These are phyloP conservation scores for Fraxinus baroniana DNA, from an alignment of 305 asterid species.

Conservation along the genomic window DNA sequence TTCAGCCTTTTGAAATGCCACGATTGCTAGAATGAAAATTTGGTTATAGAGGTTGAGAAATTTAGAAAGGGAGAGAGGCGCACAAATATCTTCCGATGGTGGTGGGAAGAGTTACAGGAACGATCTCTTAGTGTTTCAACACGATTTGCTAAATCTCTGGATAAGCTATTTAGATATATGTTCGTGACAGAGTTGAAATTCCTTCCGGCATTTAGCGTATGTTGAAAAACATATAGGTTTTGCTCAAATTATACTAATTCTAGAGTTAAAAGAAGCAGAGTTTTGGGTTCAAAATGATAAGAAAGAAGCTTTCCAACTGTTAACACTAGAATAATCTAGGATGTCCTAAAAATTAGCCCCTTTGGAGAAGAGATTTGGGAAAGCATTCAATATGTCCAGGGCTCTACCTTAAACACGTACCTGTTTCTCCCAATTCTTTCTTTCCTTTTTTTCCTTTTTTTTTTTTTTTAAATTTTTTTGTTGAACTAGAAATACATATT, in stretches of 20 bases:
- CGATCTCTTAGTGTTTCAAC: background rate
- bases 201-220: background rate
- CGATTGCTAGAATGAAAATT: background rate
- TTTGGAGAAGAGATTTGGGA: background rate
- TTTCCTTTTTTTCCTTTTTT: background rate
- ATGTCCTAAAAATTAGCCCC: background rate
- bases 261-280: background rate
- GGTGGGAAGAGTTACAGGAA: background rate
- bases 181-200: background rate
- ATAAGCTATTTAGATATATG: background rate
- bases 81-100: background rate
- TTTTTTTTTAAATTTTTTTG: background rate
- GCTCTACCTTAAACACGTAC: background rate
- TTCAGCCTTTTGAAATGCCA: background rate
- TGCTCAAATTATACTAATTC: background rate
- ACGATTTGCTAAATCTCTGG: background rate
- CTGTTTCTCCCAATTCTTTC: background rate
- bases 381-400: background rate
- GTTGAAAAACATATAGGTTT: background rate
- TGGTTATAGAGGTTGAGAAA: background rate
- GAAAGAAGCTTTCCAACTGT: background rate
- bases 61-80: background rate
- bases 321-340: background rate
- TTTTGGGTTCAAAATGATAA: background rate
- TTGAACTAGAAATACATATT: background rate